Evolutionary conservation across 192 early-diverging fungal species (phyloP), one percentile per base, ranked within the genome.

Genomic region (Backusella luteola): DNA sequence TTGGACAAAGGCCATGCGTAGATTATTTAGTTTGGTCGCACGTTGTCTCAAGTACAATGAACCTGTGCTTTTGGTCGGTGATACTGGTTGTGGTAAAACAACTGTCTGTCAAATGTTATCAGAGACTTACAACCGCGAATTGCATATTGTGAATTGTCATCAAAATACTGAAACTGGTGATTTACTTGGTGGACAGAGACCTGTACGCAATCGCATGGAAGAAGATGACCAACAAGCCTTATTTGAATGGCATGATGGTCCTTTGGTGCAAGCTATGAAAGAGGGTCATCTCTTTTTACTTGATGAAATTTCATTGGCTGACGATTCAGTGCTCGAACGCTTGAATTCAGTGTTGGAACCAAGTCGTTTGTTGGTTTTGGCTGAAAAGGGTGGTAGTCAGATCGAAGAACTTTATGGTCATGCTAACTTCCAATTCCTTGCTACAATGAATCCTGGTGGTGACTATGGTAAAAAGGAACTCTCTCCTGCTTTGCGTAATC

Each of bases 401-500:
- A 85, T 96, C 41, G 91, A 93, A 74, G 89, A 92, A 38, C 84
- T 97, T 67, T 81, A 83, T 11, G 96, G 88, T 0, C 80, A 75
- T 7, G 80, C 85, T 5, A 89, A 88, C 11, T 99, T 99, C 84
- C 90, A 91, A 69, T 98, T 99, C 82, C 83, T 98, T 17, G 97
- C 98, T 1, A 99, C 98, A 3, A 99, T 99, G 98, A 99, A 99
- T 83, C 98, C 98, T 4, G 98, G 98, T 42, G 98, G 98, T 59
- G 98, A 99, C 82, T 98, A 97, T 81, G 98, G 98, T 49, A 99
- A 99, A 84, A 97, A 97, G 78, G 98, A 99, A 81, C 89, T 99
- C 17, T 96, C 94, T 12, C 98, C 98, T 41, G 98, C 98, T 7
- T 89, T 99, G 69, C 90, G 98, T 44, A 99, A 99, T 84, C 92